A percentile compares a stretch with the other conserved stretches of the same genome.
phyloP scores from a whole-genome alignment of 768 basidiomycete species.

The Amanita exitialis region DNA sequence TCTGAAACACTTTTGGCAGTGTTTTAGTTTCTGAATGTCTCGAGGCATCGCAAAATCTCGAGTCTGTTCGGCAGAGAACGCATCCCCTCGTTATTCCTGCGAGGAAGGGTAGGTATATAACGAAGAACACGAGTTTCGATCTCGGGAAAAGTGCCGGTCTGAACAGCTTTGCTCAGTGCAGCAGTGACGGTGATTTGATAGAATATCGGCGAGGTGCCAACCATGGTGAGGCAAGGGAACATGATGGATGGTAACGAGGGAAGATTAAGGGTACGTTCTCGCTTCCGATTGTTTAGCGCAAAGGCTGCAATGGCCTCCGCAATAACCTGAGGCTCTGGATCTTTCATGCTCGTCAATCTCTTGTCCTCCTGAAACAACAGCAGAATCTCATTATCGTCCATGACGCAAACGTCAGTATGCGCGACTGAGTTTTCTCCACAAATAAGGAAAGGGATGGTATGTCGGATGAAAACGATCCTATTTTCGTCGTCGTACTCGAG shows the following conservation, averaged over 20 bases:
- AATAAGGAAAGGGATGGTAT: conserved; percentile 13
- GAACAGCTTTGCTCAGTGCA: conserved; percentile 13
- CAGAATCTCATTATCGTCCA: conserved; percentile 14
- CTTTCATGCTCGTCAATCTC: conserved; percentile 11
- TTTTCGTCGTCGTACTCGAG: conserved; percentile 12
- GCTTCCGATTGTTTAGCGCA: conserved; percentile 13
- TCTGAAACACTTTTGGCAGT: background rate
- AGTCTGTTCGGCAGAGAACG: conserved; percentile 14
- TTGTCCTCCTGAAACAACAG: conserved; percentile 15
- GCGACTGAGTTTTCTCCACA: conserved; percentile 13
- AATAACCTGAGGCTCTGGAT: conserved; percentile 21
- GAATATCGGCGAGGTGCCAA: conserved; percentile 15
- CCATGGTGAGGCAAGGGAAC: conserved; percentile 14
- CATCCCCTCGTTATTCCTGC: conserved; percentile 15
- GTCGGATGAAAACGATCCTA: conserved; percentile 13
- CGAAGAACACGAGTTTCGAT: conserved; percentile 14
- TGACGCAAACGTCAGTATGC: conserved; percentile 16
- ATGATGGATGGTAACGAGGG: conserved; percentile 9
- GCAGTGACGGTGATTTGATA: conserved; percentile 16
- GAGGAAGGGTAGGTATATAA: conserved; percentile 13
- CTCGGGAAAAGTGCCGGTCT: conserved; percentile 11
- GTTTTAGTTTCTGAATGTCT: conserved; percentile 14
- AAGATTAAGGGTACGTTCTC: conserved; percentile 12
- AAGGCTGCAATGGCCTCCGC: conserved; percentile 20
- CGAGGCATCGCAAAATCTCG: conserved; percentile 15